Evolutionary conservation across 768 basidiomycete species (phyloP).

Genomic region (Lyophyllum semitale): DNA sequence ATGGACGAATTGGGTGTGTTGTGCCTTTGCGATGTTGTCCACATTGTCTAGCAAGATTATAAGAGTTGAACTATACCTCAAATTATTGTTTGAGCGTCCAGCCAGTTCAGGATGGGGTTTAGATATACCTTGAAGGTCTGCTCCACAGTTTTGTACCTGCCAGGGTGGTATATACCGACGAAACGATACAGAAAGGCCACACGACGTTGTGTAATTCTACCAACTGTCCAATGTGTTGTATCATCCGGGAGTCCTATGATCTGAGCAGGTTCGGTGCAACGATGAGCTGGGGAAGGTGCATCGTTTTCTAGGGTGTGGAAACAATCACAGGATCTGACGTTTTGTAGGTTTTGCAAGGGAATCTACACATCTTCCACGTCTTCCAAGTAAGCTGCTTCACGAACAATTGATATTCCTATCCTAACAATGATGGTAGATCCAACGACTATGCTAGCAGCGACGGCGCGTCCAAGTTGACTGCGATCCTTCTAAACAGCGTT

Average conservation of each 20-base stretch:
- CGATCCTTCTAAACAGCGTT: conserved; percentile 75
- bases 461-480: conserved; percentile 57
- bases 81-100: no score
- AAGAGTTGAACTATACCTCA: no score
- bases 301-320: neutral
- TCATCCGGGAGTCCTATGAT: conserved; percentile 66
- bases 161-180: no score
- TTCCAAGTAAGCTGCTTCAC: conserved; percentile 51
- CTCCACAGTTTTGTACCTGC: no score
- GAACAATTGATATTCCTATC: neutral
- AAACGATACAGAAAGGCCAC: no score
- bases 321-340: neutral
- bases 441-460: conserved; percentile 71
- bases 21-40: no score
- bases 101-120: no score
- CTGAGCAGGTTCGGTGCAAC: conserved; percentile 66
- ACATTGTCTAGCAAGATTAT: no score
- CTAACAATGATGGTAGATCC: conserved; percentile 37
- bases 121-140: no score
- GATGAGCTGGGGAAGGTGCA: conserved; percentile 71
- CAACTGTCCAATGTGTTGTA: conserved; percentile 64
- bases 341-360: conserved; percentile 62
- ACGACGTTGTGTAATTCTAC: conserved; percentile 54
- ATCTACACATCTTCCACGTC: conserved; percentile 77
- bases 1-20: no score